These are phyloP conservation scores for Saturnispora sanitii DNA, from an alignment of 805 yeast species.

Conservation along the genomic window DNA sequence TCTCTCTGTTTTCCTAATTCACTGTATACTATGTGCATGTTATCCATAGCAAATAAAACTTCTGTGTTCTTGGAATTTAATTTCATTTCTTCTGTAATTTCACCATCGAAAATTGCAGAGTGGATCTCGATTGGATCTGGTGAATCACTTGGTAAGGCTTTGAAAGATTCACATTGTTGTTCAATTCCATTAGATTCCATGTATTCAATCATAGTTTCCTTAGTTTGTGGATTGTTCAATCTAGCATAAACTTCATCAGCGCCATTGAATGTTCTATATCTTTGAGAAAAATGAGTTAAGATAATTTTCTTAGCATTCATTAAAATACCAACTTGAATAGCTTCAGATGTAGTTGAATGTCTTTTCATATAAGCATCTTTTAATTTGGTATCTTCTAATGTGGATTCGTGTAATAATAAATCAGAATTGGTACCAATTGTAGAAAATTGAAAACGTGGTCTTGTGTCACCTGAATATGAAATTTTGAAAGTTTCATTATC, in stretches of 20 bases:
- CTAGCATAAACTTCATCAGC: constrained; percentile 20
- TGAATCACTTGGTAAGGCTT: constrained; percentile 13
- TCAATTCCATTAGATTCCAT: constrained; percentile 17
- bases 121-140: constrained; percentile 13
- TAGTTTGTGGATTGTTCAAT: constrained; percentile 14
- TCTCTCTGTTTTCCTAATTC: constrained; percentile 31
- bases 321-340: constrained; percentile 52
- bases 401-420: constrained; percentile 84
- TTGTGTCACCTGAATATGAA: constrained; percentile 91
- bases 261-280: constrained; percentile 53
- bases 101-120: constrained; percentile 20
- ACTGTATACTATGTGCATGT: constrained; percentile 42
- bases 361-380: constrained; percentile 74
- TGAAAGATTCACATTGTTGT: constrained; percentile 2
- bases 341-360: constrained; percentile 87
- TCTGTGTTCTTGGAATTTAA: constrained; percentile 20
- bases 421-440: constrained; percentile 59
- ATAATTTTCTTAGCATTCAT: constrained; percentile 69
- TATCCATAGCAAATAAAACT: constrained; percentile 53
- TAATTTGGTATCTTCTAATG: constrained; percentile 68
- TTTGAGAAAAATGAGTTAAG: constrained; percentile 86
- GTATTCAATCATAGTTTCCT: constrained; percentile 9
- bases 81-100: constrained; percentile 10
- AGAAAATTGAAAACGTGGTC: constrained; percentile 60
- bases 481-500: constrained; percentile 40